phyloP scores from a whole-genome alignment of 768 basidiomycete species.

The Saitozyma sp. region DNA sequence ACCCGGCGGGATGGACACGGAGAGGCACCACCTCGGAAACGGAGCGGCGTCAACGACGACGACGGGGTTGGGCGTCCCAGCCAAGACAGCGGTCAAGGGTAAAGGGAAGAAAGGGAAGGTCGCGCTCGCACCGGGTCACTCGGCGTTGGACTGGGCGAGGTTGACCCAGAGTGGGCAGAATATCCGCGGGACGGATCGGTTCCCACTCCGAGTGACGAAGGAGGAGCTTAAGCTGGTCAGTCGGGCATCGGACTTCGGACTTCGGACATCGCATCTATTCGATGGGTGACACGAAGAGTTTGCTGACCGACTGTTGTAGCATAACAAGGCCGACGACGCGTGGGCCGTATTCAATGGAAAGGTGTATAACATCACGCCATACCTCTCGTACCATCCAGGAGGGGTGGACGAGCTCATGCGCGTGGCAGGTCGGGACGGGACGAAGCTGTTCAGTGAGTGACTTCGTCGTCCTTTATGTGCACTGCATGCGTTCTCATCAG shows the following conservation, averaged over 20 bases:
- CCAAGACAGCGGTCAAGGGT: constrained; percentile 55
- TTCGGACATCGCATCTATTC: neutral
- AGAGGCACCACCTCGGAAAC: constrained; percentile 45
- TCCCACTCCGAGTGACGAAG: constrained; percentile 29
- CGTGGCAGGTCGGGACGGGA: constrained; percentile 90
- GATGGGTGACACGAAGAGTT: no score
- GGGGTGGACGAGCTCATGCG: constrained; percentile 93
- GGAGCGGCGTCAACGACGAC: constrained; percentile 61
- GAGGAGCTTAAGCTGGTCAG: constrained; percentile 37
- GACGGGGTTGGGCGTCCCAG: neutral
- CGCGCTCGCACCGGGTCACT: constrained; percentile 84
- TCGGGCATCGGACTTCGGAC: neutral
- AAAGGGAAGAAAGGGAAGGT: constrained; percentile 66
- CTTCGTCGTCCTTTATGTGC: neutral
- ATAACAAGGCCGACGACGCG: constrained; percentile 81
- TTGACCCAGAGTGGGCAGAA: constrained; percentile 78
- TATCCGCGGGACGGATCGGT: constrained; percentile 62
- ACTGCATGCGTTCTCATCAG: neutral
- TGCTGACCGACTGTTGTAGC: constrained; percentile 53
- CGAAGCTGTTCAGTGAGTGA: constrained; percentile 82
- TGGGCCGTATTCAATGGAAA: constrained; percentile 91
- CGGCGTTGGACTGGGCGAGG: constrained; percentile 90
- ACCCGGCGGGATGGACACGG: constrained; percentile 20
- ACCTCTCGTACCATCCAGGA: constrained; percentile 88
- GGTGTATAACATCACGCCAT: constrained; percentile 95